phyloP scores from a whole-genome alignment of 306 rosid genomes.

The Sophora flavescens region DNA sequence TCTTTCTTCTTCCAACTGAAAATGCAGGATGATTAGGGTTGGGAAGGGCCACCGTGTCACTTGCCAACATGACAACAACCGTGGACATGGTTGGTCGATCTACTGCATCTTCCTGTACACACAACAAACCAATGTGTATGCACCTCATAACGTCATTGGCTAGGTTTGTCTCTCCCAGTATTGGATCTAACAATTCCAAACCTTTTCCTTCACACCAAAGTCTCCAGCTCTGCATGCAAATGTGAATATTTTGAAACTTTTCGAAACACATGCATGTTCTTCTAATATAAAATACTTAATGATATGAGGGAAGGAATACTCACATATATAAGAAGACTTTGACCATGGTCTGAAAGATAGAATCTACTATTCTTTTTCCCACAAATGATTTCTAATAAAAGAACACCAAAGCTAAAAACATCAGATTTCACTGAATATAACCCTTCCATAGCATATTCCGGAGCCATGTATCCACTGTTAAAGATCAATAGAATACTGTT shows the following conservation, averaged over 20 bases:
- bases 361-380: slow-evolving; percentile 51
- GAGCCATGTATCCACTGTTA: slow-evolving; percentile 64
- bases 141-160: slow-evolving; percentile 47
- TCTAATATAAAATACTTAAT: neutral
- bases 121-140: slow-evolving; percentile 62
- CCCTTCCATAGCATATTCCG: slow-evolving; percentile 61
- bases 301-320: neutral
- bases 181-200: slow-evolving; percentile 56
- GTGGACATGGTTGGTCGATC: slow-evolving; percentile 65
- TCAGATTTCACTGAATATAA: slow-evolving; percentile 54
- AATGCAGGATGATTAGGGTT: slow-evolving; percentile 59
- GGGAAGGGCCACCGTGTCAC: slow-evolving; percentile 52
- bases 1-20: slow-evolving; percentile 41
- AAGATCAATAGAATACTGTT: neutral
- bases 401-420: slow-evolving; percentile 57
- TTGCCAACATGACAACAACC: slow-evolving; percentile 56
- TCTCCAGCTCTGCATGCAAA: slow-evolving; percentile 59
- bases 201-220: slow-evolving; percentile 60
- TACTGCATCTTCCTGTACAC: slow-evolving; percentile 63
- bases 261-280: neutral
- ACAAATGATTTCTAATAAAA: slow-evolving; percentile 54
- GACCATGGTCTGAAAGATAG: slow-evolving; percentile 46
- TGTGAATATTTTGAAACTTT: neutral
- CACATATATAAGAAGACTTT: slow-evolving; percentile 49
- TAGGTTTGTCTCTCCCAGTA: slow-evolving; percentile 35